Evolutionary conservation across 2,329 filamentous ascomycete species (phyloP), one percentile per base, ranked within the genome.

Genomic region (Dothistroma pini): DNA sequence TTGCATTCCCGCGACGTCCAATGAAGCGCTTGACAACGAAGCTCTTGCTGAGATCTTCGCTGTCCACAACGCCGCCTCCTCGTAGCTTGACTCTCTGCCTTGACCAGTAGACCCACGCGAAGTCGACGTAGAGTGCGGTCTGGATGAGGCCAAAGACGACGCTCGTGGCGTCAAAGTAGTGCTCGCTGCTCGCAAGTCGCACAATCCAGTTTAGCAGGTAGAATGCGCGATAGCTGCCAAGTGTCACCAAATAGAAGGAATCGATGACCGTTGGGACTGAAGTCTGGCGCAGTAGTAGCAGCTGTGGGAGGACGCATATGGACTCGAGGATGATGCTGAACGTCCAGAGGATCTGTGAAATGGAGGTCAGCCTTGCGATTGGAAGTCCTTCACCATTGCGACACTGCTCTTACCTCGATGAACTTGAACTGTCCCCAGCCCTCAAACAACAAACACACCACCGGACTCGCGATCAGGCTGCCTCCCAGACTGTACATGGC

Each of bases 71-170:
- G 7, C 91, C 91, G 50, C 93, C 93, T 67, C 86, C 88, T 63
- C 93, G 85, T 16, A 97, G 86, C 86, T 97, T 97, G 72, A 97
- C 92, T 60, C 93, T 86, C 79, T 97, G 93, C 65, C 93, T 85
- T 11, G 89, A 90, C 79, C 90, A 97, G 81, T 97, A 97, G 1
- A 97, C 92, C 92, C 93, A 97, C 38, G 91, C 92, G 74, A 97
- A 97, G 77, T 97, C 93, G 68, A 93, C 75, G 76, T 97, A 97
- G 49, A 97, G 85, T 0, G 89, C 87, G 0, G 92, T 97, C 78
- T 97, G 93, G 29, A 97, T 81, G 62, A 96, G 79, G 59, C 93
- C 93, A 71, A 96, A 97, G 63, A 96, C 84, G 72, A 95, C 85
- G 8, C 90, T 88, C 10, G 93, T 85, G 3, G 86, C 82, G 35